Base-by-base conservation (phyloP, 306 rosid genomes). In the Malus orientalis region DNA sequence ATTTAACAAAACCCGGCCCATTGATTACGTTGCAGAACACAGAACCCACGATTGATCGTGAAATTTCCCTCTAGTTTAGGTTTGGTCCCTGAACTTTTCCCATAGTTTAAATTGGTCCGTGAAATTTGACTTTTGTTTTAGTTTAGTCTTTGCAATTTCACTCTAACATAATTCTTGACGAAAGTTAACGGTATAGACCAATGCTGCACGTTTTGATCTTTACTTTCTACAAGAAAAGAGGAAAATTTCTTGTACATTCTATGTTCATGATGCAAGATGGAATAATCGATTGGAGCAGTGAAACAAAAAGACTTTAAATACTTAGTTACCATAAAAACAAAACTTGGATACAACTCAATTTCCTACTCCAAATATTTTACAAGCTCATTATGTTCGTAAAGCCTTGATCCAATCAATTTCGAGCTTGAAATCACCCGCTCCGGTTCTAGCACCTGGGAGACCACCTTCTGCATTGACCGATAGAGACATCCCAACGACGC, bases 381-480 rank as follows among this genome's bases (percentile, higher is more conserved):
- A 61, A 38, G 30, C 11, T 89, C 81, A 84, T 40, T 83, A 71
- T 74, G 93, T 81, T 76, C 96, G 88, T 69, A 88, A 16, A 79
- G 96, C 98, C 83, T 89, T 93, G 81, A 93, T 86, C 93, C 96
- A 93, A 69, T 91, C 96, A 73, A 91, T 86, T 74, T 91, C 93
- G 40, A 94, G 69, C 83, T 79, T 83, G 88, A 94, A 94, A 88
- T 94, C 95, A 76, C 93, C 98, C 1, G 96, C 94, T 58, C 97
- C 98, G 36, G 90, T 36, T 86, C 61, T 80, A 59, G 97, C 90
- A 74, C 97, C 96, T 2, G 93, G 91, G 64, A 86, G 78, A 19
- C 94, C 96, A 58, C 92, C 98, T 76, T 81, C 93, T 2, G 98
- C 98, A 83, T 94, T 94, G 76, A 94, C 89, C 3, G 98, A 91